Evolutionary conservation across 768 basidiomycete genomes (phyloP).

Genomic region (Tubosaeta brunneosetosa): DNA sequence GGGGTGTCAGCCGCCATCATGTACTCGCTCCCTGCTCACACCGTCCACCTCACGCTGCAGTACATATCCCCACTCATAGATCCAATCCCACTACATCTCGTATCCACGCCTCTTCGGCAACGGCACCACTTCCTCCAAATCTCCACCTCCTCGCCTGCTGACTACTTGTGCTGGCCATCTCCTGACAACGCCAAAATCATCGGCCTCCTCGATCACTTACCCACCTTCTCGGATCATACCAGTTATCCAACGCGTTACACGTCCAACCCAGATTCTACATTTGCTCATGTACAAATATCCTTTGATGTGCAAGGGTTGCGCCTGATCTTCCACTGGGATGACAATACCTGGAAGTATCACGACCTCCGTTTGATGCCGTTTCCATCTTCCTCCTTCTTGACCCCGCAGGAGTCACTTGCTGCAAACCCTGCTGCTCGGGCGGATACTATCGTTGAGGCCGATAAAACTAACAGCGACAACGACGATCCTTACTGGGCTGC

Average conservation of each 20-base stretch:
- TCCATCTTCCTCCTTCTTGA: slow-evolving; percentile 38
- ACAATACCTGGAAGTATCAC: slow-evolving; percentile 62
- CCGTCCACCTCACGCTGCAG: slow-evolving; percentile 47
- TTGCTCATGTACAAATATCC: slow-evolving; percentile 54
- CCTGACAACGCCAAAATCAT: slow-evolving; percentile 32
- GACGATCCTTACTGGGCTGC: slow-evolving; percentile 68
- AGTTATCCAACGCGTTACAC: slow-evolving; percentile 35
- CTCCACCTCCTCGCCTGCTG: slow-evolving; percentile 41
- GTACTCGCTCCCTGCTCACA: slow-evolving; percentile 32
- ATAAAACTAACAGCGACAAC: slow-evolving; percentile 27
- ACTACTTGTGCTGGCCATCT: slow-evolving; percentile 70
- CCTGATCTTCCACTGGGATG: slow-evolving; percentile 68
- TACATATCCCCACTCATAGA: slow-evolving; percentile 50
- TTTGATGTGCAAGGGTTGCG: slow-evolving; percentile 39
- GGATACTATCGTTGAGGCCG: slow-evolving; percentile 3
- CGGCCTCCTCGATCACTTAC: slow-evolving; percentile 42
- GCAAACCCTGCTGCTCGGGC: background rate
- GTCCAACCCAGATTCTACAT: slow-evolving; percentile 47
- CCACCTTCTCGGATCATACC: slow-evolving; percentile 24
- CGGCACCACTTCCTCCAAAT: slow-evolving; percentile 63
- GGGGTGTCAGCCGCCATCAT: slow-evolving; percentile 20
- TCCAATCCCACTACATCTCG: slow-evolving; percentile 55
- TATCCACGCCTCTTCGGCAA: slow-evolving; percentile 56
- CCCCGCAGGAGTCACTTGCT: slow-evolving; percentile 24
- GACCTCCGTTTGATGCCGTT: slow-evolving; percentile 69